Evolutionary conservation across 2,329 filamentous ascomycete species (phyloP), one percentile per base, ranked within the genome.

Genomic region (Alternaria dauci): DNA sequence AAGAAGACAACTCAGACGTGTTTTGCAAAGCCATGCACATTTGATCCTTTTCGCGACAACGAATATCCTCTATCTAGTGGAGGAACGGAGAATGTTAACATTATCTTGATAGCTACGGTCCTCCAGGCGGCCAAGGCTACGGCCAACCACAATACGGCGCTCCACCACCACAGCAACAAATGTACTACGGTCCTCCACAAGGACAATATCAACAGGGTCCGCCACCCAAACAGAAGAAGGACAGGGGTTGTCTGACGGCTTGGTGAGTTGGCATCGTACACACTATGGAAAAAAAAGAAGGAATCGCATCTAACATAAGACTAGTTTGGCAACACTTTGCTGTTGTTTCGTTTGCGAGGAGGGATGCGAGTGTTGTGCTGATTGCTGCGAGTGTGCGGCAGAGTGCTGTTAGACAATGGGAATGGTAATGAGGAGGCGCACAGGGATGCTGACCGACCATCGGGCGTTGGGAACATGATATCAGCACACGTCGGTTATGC

Each of bases 331-430:
- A 4, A 68, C 71, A 4, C 62, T 89, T 38, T 89, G 87, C 79
- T 89, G 87, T 74, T 89, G 87, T 71, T 89, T 87, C 76, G 81
- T 89, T 28, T 88, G 85, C 69, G 87, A 88, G 71, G 87, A 89
- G 76, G 82, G 84, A 28, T 89, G 87, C 70, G 87, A 88, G 74
- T 88, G 86, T 78, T 89, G 87, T 71, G 79, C 83, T n/a, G 87
- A 88, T 5, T 88, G 86, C 75, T 84, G 85, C 69, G 85, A 78
- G 63, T 78, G 76, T 55, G 69, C 65, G 7, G 75, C 68, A 54
- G 75, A 78, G 16, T 78, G 76, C 46, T 60, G 58, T 23, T 60
- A 60, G 43, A 50, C 2, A 43, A 18, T 25, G 11, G 18, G 39
- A 23, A 23, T 8, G 23, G 11, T 3, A 14, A 1, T 8, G 46